Evolutionary conservation across 495 filamentous ascomycete genomes (phyloP).

Genomic region (Trichoderma asperelloides): DNA sequence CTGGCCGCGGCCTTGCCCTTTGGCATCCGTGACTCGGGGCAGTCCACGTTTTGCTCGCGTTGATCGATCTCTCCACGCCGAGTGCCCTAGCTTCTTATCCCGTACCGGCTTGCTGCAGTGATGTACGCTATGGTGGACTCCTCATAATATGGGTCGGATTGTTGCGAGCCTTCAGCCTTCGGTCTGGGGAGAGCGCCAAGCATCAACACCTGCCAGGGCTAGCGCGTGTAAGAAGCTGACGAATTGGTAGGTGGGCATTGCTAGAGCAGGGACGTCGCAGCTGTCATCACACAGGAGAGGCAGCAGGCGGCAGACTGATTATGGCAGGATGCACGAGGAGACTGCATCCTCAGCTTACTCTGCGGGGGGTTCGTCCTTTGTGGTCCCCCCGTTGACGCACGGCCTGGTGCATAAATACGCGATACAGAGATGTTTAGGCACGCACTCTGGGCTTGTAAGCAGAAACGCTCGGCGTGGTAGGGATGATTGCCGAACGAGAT

Average conservation of each 20-base stretch:
- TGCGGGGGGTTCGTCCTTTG: slow-evolving; percentile 1
- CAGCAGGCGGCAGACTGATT: not conserved
- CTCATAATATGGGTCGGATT: not conserved
- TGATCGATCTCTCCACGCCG: not conserved
- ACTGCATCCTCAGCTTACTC: slow-evolving; percentile 5
- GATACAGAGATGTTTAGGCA: not conserved
- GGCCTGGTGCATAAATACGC: slow-evolving; percentile 1
- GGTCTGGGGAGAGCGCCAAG: not conserved
- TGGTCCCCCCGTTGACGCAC: slow-evolving; percentile 3
- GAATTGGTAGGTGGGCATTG: not conserved
- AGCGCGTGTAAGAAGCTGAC: not conserved
- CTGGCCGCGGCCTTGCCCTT: not conserved
- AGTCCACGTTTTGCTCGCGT: not conserved
- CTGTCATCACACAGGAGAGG: slow-evolving; percentile 6
- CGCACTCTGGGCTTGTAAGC: not conserved
- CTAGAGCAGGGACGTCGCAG: not conserved
- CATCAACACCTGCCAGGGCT: not conserved
- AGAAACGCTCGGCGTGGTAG: not conserved
- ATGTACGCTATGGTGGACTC: not conserved
- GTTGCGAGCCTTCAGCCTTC: not conserved
- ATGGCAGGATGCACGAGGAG: not conserved
- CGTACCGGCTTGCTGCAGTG: not conserved
- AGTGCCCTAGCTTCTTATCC: not conserved
- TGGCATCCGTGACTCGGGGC: not conserved
- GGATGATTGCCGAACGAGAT: not conserved